Conservation (phyloP, 106 monocot species). For the Allium sativum region DNA sequence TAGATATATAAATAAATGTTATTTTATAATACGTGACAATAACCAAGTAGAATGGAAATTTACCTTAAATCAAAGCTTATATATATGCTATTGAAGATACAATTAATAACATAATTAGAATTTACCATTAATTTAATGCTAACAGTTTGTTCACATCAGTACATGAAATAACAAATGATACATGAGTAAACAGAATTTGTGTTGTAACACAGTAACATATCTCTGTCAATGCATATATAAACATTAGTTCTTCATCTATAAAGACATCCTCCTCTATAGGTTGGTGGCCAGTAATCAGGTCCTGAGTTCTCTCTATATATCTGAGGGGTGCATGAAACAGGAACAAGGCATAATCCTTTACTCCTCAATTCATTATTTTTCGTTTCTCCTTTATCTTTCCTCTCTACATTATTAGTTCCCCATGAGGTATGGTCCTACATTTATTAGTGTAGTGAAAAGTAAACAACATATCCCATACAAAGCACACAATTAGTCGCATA, state of each 20-base stretch:
- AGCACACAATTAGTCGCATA: background rate
- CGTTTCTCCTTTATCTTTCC: conserved; percentile 37
- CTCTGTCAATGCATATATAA: background rate
- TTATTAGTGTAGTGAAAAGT: background rate
- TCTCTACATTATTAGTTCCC: conserved; percentile 32
- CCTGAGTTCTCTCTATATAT: conserved; percentile 44
- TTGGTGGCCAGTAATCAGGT: conserved; percentile 70
- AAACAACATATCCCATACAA: background rate
- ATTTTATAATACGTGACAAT: too few relatives aligned
- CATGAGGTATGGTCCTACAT: conserved; percentile 21
- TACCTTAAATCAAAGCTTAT: conserved; percentile 4
- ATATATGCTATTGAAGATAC: conserved; percentile 67
- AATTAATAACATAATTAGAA: conserved; percentile 70
- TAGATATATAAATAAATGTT: background rate
- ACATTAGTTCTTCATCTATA: conserved; percentile 31
- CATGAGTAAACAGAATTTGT: too few relatives aligned
- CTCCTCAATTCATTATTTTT: conserved; percentile 48
- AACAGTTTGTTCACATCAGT: background rate
- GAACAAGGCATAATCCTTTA: conserved; percentile 74
- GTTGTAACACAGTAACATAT: background rate
- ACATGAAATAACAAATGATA: too few relatives aligned
- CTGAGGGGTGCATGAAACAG: conserved; percentile 64
- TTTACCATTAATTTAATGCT: conserved; percentile 37
- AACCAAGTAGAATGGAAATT: conserved; percentile 69
- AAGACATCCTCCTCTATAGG: conserved; percentile 70